Evolutionary conservation across 2,329 filamentous ascomycete genomes (phyloP).

Genomic region (Pseudogymnoascus sp.): DNA sequence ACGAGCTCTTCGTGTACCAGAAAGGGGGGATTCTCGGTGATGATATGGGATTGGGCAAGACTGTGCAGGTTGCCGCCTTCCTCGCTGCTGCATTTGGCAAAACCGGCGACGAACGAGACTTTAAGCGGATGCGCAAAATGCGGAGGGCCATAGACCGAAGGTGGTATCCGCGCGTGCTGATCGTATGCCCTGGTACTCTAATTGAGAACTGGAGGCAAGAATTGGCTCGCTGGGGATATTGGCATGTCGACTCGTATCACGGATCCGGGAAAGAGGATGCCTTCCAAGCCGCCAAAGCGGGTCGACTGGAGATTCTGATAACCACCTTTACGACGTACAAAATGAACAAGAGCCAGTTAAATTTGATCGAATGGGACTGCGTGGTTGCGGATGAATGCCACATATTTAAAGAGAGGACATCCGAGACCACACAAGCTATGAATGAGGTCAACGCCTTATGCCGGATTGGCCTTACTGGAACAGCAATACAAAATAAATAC

Average conservation of each 20-base stretch:
- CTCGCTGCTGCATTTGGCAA: conserved; percentile 89
- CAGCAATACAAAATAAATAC: conserved; percentile 96
- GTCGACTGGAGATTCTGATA: conserved; percentile 80
- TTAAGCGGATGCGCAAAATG: conserved; percentile 80
- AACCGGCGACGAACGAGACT: conserved; percentile 78
- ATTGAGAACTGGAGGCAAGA: conserved; percentile 90
- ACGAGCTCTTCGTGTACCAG: conserved; percentile 84
- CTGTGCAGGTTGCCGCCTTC: conserved; percentile 90
- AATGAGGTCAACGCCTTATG: conserved; percentile 85
- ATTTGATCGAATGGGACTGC: conserved; percentile 85
- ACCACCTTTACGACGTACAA: conserved; percentile 91
- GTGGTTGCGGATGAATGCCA: conserved; percentile 95
- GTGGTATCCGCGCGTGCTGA: conserved; percentile 79
- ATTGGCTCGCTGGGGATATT: conserved; percentile 87
- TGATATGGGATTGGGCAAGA: conserved; percentile 97
- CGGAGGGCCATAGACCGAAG: conserved; percentile 45
- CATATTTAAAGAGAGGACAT: conserved; percentile 68
- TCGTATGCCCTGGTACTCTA: conserved; percentile 81
- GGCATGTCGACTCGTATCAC: conserved; percentile 79
- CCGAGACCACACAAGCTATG: conserved; percentile 78
- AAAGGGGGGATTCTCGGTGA: conserved; percentile 82
- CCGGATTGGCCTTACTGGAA: conserved; percentile 86
- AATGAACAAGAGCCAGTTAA: conserved; percentile 64
- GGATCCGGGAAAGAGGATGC: conserved; percentile 56
- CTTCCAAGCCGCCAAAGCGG: conserved; percentile 63